phyloP scores from a whole-genome alignment of 1,284 basidiomycete genomes.

The Serendipita sp. region DNA sequence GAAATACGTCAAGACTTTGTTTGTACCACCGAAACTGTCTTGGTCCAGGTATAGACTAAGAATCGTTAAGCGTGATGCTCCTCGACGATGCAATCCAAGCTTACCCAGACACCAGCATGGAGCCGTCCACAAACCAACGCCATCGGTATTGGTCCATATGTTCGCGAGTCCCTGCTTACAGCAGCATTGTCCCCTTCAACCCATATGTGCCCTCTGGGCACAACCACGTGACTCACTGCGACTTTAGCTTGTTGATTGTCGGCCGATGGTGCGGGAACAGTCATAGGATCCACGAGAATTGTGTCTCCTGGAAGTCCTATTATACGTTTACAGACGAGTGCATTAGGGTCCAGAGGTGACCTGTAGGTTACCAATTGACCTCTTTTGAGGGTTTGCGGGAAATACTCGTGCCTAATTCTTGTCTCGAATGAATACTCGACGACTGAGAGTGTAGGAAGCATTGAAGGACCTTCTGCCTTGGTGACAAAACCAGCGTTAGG shows the following conservation, averaged over 20 bases:
- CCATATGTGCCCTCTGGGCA: slow-evolving; percentile 86
- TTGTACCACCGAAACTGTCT: neutral
- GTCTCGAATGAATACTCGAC: slow-evolving; percentile 55
- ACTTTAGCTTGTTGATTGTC: neutral
- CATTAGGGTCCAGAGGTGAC: slow-evolving; percentile 58
- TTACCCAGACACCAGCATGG: slow-evolving; percentile 17
- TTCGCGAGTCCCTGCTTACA: slow-evolving; percentile 73
- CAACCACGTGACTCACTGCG: slow-evolving; percentile 43
- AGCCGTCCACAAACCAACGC: slow-evolving; percentile 69
- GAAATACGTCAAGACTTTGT: neutral
- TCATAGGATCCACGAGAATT: slow-evolving; percentile 66
- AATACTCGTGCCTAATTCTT: slow-evolving; percentile 39
- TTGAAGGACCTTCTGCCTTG: slow-evolving; percentile 56
- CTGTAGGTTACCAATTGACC: slow-evolving; percentile 74
- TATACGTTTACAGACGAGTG: slow-evolving; percentile 79
- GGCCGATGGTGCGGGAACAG: neutral
- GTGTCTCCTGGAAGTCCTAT: slow-evolving; percentile 84
- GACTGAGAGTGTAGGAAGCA: slow-evolving; percentile 68
- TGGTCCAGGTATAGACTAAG: neutral
- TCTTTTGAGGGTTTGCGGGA: slow-evolving; percentile 39
- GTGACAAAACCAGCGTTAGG: neutral
- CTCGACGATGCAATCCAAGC: neutral
- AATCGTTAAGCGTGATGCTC: neutral
- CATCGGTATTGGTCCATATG: slow-evolving; percentile 84
- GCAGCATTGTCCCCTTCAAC: slow-evolving; percentile 80